These are phyloP conservation scores for Sonneratia caseolaris DNA, from an alignment of 345 rosid species.

Conservation along the genomic window DNA sequence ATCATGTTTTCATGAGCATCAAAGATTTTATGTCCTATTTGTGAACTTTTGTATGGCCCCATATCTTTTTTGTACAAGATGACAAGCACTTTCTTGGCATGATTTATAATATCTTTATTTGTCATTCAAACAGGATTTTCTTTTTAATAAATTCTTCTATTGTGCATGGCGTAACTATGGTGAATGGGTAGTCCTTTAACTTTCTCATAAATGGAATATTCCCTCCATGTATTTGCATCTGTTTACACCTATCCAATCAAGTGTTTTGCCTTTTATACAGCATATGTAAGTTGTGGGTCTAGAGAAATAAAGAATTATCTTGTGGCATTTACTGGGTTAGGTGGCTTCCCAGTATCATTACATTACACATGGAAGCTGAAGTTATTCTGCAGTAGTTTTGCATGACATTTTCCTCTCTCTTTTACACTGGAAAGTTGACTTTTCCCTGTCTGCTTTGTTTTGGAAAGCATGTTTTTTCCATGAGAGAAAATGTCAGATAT, in stretches of 20 bases:
- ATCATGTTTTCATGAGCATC: no score
- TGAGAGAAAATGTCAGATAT: neutral
- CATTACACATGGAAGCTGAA: neutral
- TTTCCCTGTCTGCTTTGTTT: neutral
- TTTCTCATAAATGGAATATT: neutral
- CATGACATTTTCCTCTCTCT: neutral
- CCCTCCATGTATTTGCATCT: neutral
- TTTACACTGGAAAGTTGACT: neutral
- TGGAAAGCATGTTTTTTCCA: neutral
- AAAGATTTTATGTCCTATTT: no score
- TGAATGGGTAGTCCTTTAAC: neutral
- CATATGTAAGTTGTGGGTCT: conserved; percentile 1
- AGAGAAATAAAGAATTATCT: neutral
- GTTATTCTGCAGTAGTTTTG: neutral
- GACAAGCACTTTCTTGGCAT: no score
- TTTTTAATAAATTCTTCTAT: neutral
- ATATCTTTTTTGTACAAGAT: no score
- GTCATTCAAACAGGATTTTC: no score
- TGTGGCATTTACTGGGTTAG: neutral
- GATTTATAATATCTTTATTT: no score
- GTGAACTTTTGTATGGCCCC: no score
- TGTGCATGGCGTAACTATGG: neutral
- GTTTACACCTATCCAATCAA: neutral
- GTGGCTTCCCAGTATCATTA: neutral
- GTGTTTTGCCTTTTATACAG: conserved; percentile 1